Conservation (phyloP, 257 asterid species). For the Nicotiana sylvestris region DNA sequence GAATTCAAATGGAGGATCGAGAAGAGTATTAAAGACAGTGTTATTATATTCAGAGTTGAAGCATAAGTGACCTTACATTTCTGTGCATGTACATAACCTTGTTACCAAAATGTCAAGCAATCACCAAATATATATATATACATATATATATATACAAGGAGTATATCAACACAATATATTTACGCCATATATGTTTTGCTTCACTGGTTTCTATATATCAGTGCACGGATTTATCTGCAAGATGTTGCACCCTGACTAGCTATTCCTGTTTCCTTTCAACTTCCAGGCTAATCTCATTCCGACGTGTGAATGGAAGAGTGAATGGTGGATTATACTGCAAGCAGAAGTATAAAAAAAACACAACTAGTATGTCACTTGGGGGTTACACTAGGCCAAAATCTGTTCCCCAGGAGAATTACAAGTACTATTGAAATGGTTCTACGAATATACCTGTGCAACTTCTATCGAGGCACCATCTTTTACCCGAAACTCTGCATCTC, state of each 20-base stretch:
- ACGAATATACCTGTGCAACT: slow-evolving; percentile 68
- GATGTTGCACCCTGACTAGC: slow-evolving; percentile 13
- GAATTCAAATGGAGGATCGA: neutral
- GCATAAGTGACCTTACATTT: neutral
- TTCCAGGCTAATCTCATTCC: slow-evolving; percentile 89
- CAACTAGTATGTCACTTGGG: neutral
- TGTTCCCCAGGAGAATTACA: neutral
- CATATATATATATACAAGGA: neutral
- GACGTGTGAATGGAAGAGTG: slow-evolving; percentile 77
- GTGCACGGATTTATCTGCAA: neutral
- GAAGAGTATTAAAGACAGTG: neutral
- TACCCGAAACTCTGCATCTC: slow-evolving; percentile 44
- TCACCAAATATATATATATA: neutral
- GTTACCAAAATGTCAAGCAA: neutral
- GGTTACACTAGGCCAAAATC: neutral
- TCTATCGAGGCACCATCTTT: slow-evolving; percentile 55
- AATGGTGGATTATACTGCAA: slow-evolving; percentile 96
- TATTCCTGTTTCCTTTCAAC: slow-evolving; percentile 61
- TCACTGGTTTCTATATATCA: neutral
- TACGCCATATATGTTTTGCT: neutral
- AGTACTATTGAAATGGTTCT: neutral
- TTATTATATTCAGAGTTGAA: neutral
- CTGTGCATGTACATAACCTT: neutral
- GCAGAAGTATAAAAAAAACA: slow-evolving; percentile 3
- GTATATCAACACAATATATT: neutral